These are phyloP conservation scores for Magnaporthiopsis poae DNA, from an alignment of 2,329 filamentous ascomycete species.

Conservation along the genomic window DNA sequence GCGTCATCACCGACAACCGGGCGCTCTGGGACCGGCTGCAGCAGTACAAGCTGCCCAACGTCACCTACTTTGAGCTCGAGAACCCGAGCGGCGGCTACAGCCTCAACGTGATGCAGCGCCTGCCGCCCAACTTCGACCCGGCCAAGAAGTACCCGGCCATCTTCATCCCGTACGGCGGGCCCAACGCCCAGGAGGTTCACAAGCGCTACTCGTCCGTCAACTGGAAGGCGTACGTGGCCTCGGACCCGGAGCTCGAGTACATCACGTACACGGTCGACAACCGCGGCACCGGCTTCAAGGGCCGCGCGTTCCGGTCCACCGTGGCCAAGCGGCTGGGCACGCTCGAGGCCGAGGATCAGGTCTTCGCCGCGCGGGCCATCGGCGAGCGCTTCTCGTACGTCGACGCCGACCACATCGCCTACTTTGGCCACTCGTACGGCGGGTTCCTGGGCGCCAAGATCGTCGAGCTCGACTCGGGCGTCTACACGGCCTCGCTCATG, in stretches of 20 bases:
- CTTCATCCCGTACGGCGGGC: conserved; percentile 89
- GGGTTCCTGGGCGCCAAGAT: conserved; percentile 94
- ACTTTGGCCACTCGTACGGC: conserved; percentile 98
- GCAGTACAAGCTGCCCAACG: conserved; percentile 74
- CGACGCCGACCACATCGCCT: conserved; percentile 72
- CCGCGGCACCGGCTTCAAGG: conserved; percentile 82
- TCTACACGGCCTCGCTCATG: conserved; percentile 93
- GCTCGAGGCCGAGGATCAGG: conserved; percentile 83
- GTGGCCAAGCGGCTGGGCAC: conserved; percentile 75
- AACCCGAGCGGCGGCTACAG: conserved; percentile 63
- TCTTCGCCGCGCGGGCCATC: conserved; percentile 79
- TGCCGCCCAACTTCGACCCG: conserved; percentile 77
- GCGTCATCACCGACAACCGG: conserved; percentile 66
- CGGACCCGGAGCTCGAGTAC: conserved; percentile 61
- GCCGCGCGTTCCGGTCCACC: conserved; percentile 70
- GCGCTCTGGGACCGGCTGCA: conserved; percentile 58
- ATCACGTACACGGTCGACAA: conserved; percentile 91
- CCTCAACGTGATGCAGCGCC: conserved; percentile 69
- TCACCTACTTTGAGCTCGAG: conserved; percentile 67
- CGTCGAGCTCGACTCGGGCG: conserved; percentile 77
- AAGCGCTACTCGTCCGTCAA: conserved; percentile 67
- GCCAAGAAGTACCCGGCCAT: conserved; percentile 84
- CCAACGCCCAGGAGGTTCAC: conserved; percentile 82
- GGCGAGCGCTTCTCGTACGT: conserved; percentile 66
- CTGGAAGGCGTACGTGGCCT: conserved; percentile 83